Evolutionary conservation across 306 rosid species (phyloP).

Genomic region (Biancaea sappan): DNA sequence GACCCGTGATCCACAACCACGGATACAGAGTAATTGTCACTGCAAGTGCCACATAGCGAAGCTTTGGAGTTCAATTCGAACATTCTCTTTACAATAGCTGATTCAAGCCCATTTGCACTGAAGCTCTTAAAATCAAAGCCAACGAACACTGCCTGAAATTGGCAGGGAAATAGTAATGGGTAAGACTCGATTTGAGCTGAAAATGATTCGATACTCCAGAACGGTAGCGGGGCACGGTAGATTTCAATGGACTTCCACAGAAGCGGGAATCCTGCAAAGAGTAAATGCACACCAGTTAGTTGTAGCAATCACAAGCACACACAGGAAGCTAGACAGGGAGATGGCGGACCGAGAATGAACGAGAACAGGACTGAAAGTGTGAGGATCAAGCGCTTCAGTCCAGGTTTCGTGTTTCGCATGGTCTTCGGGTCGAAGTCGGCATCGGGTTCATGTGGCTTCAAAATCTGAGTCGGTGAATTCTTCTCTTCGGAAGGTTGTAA

Average conservation of each 20-base stretch:
- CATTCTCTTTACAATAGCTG: slow-evolving; percentile 48
- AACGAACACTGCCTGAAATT: slow-evolving; percentile 63
- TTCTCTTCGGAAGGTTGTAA: slow-evolving; percentile 24
- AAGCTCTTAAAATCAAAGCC: slow-evolving; percentile 55
- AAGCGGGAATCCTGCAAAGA: slow-evolving; percentile 63
- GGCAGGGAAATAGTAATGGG: slow-evolving; percentile 75
- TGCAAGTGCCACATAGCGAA: slow-evolving; percentile 63
- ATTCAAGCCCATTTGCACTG: slow-evolving; percentile 35
- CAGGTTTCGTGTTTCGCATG: slow-evolving; percentile 79
- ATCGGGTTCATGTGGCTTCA: not conserved
- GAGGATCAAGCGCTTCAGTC: slow-evolving; percentile 72
- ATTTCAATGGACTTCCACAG: slow-evolving; percentile 91
- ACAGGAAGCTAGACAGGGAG: slow-evolving; percentile 4
- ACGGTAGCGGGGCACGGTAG: slow-evolving; percentile 86
- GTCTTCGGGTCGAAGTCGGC: slow-evolving; percentile 52
- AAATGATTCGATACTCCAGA: slow-evolving; percentile 64
- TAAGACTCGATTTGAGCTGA: slow-evolving; percentile 62
- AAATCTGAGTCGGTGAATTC: slow-evolving; percentile 6
- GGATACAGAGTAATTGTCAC: slow-evolving; percentile 43
- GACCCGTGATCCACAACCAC: slow-evolving; percentile 50
- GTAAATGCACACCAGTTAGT: not conserved
- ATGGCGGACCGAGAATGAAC: slow-evolving; percentile 65
- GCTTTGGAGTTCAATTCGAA: slow-evolving; percentile 39
- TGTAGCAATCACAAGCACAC: not conserved
- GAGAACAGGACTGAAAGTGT: slow-evolving; percentile 73